Base-by-base conservation (phyloP, 352 stramenopile species). In the Pythium phragmitis region DNA sequence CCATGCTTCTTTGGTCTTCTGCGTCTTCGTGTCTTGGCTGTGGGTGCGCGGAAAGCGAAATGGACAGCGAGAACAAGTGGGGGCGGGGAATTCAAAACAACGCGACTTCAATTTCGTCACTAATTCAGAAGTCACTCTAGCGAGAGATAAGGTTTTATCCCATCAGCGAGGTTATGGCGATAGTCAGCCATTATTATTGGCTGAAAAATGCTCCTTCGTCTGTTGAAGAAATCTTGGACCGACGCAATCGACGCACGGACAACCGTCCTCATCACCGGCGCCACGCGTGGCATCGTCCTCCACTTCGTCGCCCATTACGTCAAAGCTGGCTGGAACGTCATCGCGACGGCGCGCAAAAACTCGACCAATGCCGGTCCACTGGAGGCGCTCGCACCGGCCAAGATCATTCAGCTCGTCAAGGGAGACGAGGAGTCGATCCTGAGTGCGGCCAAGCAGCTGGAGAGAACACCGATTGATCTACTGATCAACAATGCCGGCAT, bases 401-500 rank as follows among this genome's bases (percentile, higher is more conserved):
- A 79, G 52, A 49, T 89, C 19, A 65, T 85, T 45, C 50, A 63
- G 30, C 56, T 86, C 9, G 77, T 88, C 49, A 69, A 55, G 19
- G 70, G 46, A 26, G 68, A 80, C 34, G 79, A 86, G 50, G 36
- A 46, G 11, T 80, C 76, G 11, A 84, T 87, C 30, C 7, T 41
- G 2, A 33, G 50, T 0, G 72, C 70, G 7, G 75, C 70, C 8
- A 51, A 71, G 50, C 59, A 71, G 11, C 67, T 86, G 0, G 50
- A 80, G 26, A 73, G 63, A 34, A 52, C 70, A 4, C 43, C 70
- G 1, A 80, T 91, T 45, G 76, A 88, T 46, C 48, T 88, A 52
- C 67, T 88, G 16, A 69, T 88, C 51, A 87, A 90, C 70, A 90
- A 87, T 47, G 81, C 77, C 41, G 75, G 76, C 30, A 79, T 85